Conservation (phyloP, 768 basidiomycete genomes). For the Suillus variegatus region DNA sequence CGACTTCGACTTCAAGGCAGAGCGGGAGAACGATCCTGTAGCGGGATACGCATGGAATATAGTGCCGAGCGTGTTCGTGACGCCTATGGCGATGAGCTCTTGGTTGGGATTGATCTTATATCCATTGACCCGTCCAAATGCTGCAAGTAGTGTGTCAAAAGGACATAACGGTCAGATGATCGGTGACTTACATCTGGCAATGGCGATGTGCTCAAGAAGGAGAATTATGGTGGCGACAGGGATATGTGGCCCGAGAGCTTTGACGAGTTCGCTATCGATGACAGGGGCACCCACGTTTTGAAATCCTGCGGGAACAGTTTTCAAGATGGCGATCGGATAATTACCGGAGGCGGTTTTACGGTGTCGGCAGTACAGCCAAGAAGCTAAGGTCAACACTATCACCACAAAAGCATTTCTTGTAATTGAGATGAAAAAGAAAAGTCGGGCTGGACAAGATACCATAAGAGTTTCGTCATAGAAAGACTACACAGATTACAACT, state of each 20-base stretch:
- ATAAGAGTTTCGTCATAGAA: slow-evolving; percentile 1
- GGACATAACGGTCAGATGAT: neutral
- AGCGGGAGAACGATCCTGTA: slow-evolving; percentile 97
- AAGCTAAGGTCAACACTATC: slow-evolving; percentile 80
- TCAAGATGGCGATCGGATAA: slow-evolving; percentile 83
- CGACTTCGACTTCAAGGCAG: slow-evolving; percentile 92
- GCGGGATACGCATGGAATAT: slow-evolving; percentile 93
- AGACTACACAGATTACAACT: slow-evolving; percentile 18
- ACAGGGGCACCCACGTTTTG: slow-evolving; percentile 52
- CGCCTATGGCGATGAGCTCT: slow-evolving; percentile 96
- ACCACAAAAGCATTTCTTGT: slow-evolving; percentile 87
- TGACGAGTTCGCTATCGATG: slow-evolving; percentile 54
- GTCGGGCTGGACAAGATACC: slow-evolving; percentile 44
- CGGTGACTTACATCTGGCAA: slow-evolving; percentile 78
- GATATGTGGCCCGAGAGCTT: slow-evolving; percentile 71
- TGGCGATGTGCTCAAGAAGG: slow-evolving; percentile 94
- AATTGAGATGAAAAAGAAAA: slow-evolving; percentile 78
- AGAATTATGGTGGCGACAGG: slow-evolving; percentile 91
- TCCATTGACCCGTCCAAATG: slow-evolving; percentile 91
- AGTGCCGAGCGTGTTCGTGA: slow-evolving; percentile 89
- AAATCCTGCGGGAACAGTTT: slow-evolving; percentile 83
- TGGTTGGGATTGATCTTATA: slow-evolving; percentile 96
- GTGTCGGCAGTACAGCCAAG: slow-evolving; percentile 81
- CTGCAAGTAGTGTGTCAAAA: slow-evolving; percentile 38
- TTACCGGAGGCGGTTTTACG: slow-evolving; percentile 57